phyloP scores from a whole-genome alignment of 2,329 filamentous ascomycete species.

The Diaporthe sp. region DNA sequence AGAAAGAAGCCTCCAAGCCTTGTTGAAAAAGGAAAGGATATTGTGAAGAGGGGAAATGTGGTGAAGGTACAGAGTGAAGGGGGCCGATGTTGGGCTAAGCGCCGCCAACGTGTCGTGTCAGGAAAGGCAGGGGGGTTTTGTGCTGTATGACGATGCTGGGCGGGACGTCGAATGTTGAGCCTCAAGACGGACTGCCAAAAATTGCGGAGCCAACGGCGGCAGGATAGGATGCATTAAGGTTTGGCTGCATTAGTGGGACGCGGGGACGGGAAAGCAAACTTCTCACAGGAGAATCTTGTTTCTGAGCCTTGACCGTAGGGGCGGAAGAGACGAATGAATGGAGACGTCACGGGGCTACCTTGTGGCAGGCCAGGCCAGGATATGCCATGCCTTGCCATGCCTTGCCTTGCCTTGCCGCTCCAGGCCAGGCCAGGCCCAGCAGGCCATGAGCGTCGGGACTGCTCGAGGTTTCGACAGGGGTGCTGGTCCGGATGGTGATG shows the following conservation, averaged over 20 bases:
- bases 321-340: conserved; percentile 20
- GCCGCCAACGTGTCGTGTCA: not conserved
- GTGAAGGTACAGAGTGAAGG: not conserved
- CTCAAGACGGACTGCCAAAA: conserved; percentile 26
- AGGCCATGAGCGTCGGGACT: conserved; percentile 7
- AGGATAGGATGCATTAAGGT: conserved; percentile 33
- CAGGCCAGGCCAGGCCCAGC: conserved; percentile 9
- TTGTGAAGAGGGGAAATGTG: not conserved
- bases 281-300: conserved; percentile 33
- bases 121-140: not conserved
- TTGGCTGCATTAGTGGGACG: conserved; percentile 35
- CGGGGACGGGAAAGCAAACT: conserved; percentile 28
- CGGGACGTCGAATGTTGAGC: conserved; percentile 18
- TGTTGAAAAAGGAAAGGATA: too few relatives aligned
- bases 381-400: not conserved
- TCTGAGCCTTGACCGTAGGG: conserved; percentile 23
- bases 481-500: not conserved
- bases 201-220: conserved; percentile 23
- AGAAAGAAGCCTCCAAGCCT: not conserved
- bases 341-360: conserved; percentile 3
- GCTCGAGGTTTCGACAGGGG: conserved; percentile 3
- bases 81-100: not conserved
- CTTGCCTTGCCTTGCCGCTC: not conserved
- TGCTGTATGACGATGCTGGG: not conserved
- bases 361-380: conserved; percentile 17